A percentile compares a stretch with the other conserved stretches of the same genome.
These are phyloP conservation scores for Penicillium psychrofluorescens DNA, from an alignment of 495 filamentous ascomycete species.

Conservation along the genomic window DNA sequence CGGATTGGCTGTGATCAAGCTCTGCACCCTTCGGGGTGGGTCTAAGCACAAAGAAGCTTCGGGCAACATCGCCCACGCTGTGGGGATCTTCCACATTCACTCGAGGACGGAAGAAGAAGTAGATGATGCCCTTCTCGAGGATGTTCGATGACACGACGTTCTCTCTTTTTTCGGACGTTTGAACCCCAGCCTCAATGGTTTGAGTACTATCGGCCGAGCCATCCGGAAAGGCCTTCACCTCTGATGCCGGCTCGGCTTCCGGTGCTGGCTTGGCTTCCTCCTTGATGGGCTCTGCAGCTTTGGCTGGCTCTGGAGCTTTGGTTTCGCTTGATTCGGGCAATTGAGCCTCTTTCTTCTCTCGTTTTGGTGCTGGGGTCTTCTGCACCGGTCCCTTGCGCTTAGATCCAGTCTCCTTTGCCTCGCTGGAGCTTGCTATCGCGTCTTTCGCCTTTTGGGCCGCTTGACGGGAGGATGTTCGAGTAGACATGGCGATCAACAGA, in stretches of 20 bases:
- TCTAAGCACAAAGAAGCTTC: constrained; percentile 75
- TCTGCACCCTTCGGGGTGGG: constrained; percentile 65
- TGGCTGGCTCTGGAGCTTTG: constrained; percentile 22
- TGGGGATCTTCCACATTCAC: constrained; percentile 68
- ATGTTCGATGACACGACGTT: constrained; percentile 60
- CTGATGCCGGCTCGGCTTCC: neutral
- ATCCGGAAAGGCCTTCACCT: constrained; percentile 2
- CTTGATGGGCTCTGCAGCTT: neutral
- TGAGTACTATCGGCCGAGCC: constrained; percentile 2
- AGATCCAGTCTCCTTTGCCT: constrained; percentile 16
- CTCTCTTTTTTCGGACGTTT: constrained; percentile 41
- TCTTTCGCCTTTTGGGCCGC: constrained; percentile 41
- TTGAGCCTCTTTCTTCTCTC: constrained; percentile 20
- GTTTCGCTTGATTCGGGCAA: constrained; percentile 18
- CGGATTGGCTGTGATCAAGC: constrained; percentile 47
- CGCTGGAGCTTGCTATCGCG: constrained; percentile 24
- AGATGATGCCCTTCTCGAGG: constrained; percentile 88
- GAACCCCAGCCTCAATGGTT: constrained; percentile 16
- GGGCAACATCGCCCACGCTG: constrained; percentile 63
- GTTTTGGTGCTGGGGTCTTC: constrained; percentile 22
- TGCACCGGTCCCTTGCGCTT: constrained; percentile 29
- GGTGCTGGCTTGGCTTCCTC: constrained; percentile 10
- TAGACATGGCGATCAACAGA: constrained; percentile 15
- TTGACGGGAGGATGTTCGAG: constrained; percentile 34
- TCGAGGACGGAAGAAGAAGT: constrained; percentile 82